Conservation (phyloP, 2,329 filamentous ascomycete species). For the Fusarium sp. region DNA sequence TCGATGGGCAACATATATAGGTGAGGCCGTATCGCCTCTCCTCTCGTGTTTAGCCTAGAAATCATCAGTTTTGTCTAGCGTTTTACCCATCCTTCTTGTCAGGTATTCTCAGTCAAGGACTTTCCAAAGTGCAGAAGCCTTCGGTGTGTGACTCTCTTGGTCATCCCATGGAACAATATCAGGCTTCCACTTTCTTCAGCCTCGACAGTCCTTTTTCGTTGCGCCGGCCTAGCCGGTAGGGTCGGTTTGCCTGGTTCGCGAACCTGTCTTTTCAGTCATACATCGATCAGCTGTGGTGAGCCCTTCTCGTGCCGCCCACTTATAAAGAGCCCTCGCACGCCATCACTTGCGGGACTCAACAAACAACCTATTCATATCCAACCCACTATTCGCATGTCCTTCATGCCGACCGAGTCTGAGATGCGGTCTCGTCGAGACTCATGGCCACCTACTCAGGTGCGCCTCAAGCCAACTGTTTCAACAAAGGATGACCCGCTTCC, state of each 20-base stretch:
- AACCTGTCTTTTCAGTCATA: conserved; percentile 31
- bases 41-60: conserved; percentile 1
- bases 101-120: conserved; percentile 13
- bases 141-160: conserved; percentile 39
- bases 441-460: conserved; percentile 65
- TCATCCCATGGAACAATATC: conserved; percentile 36
- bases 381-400: conserved; percentile 6
- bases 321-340: conserved; percentile 24
- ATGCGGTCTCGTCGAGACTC: conserved; percentile 57
- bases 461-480: conserved; percentile 57
- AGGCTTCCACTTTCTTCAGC: conserved; percentile 32
- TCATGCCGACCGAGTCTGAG: conserved; percentile 52
- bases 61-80: conserved; percentile 13
- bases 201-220: conserved; percentile 32
- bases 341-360: conserved; percentile 11
- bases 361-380: conserved; percentile 9
- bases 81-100: conserved; percentile 30
- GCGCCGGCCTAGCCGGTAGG: conserved; percentile 36
- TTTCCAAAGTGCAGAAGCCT: conserved; percentile 18
- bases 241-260: conserved; percentile 28
- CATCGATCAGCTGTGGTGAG: conserved; percentile 20
- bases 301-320: conserved; percentile 22
- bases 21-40: conserved; percentile 16
- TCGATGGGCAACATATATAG: conserved; percentile 37
- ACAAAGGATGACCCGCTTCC: conserved; percentile 55